phyloP scores from a whole-genome alignment of 352 stramenopile genomes.

The Phytophthora pini region DNA sequence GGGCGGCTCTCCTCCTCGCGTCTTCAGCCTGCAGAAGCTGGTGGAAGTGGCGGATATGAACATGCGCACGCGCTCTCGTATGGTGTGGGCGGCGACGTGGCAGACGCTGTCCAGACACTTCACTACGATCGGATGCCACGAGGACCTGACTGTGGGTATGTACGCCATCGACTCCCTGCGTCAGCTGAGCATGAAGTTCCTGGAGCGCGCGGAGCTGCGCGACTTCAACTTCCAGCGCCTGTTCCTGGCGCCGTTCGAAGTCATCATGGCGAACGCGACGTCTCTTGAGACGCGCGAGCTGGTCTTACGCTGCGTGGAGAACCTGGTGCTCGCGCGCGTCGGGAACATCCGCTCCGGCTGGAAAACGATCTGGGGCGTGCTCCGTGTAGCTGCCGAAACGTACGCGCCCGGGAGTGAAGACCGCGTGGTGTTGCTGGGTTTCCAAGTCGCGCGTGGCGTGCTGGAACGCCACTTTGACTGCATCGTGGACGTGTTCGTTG shows the following conservation, averaged over 20 bases:
- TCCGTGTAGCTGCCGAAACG: slow-evolving; percentile 88
- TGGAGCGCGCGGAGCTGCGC: slow-evolving; percentile 98
- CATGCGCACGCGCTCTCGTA: slow-evolving; percentile 95
- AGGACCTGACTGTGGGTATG: slow-evolving; percentile 97
- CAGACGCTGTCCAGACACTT: slow-evolving; percentile 97
- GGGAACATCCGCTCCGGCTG: slow-evolving; percentile 93
- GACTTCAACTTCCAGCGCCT: slow-evolving; percentile 99
- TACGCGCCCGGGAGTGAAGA: slow-evolving; percentile 75
- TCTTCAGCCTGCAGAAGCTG: slow-evolving; percentile 98
- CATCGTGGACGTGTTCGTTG: slow-evolving; percentile 82
- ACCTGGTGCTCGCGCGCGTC: slow-evolving; percentile 91
- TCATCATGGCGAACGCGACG: slow-evolving; percentile 90
- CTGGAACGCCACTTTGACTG: slow-evolving; percentile 77
- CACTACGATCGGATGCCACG: slow-evolving; percentile 95
- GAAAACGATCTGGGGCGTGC: slow-evolving; percentile 95
- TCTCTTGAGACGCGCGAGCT: slow-evolving; percentile 90
- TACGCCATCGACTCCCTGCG: slow-evolving; percentile 99
- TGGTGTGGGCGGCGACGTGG: slow-evolving; percentile 99
- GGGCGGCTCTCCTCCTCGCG: slow-evolving; percentile 81
- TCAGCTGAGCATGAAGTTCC: slow-evolving; percentile 99
- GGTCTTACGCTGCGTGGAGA: slow-evolving; percentile 92
- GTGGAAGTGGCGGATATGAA: slow-evolving; percentile 99
- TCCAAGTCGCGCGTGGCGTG: slow-evolving; percentile 89
- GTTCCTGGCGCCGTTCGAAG: slow-evolving; percentile 98
- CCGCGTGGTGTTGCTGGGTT: slow-evolving; percentile 85